A percentile compares a stretch with the other conserved stretches of the same genome.
phyloP scores from a whole-genome alignment of 352 stramenopile species.

The Globisporangium uncinulatum region DNA sequence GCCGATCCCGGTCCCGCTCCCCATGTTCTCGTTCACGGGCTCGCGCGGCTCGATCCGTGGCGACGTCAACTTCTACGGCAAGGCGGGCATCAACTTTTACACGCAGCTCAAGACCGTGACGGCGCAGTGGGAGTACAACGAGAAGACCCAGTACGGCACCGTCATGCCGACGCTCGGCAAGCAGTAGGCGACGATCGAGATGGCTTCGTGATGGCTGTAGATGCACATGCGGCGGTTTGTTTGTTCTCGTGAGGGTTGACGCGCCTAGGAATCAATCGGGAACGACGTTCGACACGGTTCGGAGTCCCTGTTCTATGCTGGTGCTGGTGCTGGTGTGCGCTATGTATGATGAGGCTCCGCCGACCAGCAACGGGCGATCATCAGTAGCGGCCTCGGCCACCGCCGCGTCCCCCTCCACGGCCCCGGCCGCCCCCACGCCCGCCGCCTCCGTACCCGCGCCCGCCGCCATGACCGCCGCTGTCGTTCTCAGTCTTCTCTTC shows the following conservation, averaged over 20 bases:
- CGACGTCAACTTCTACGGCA: slow-evolving; percentile 97
- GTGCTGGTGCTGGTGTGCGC: background rate
- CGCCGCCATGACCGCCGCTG: slow-evolving; percentile 18
- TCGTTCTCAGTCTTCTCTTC: slow-evolving; percentile 61
- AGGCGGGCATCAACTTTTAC: slow-evolving; percentile 96
- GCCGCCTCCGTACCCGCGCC: slow-evolving; percentile 11
- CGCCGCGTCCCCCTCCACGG: slow-evolving; percentile 18
- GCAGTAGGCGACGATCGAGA: slow-evolving; percentile 26
- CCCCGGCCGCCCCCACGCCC: slow-evolving; percentile 16
- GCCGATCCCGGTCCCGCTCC: slow-evolving; percentile 95
- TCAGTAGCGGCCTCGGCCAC: slow-evolving; percentile 6
- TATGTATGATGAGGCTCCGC: background rate
- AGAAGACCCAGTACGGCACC: slow-evolving; percentile 85
- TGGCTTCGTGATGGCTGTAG: slow-evolving; percentile 6
- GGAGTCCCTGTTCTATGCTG: no score
- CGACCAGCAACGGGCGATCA: background rate
- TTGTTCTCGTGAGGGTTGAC: no score
- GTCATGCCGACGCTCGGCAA: slow-evolving; percentile 90
- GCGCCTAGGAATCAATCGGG: no score
- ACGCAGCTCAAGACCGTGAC: slow-evolving; percentile 98
- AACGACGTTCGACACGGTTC: no score
- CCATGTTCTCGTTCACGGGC: slow-evolving; percentile 98
- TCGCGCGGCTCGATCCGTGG: slow-evolving; percentile 92
- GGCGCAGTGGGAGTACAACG: slow-evolving; percentile 92
- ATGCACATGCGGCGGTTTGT: background rate